phyloP scores from a whole-genome alignment of 371 early-diverging fungal genomes.

The Mortierella sp. region DNA sequence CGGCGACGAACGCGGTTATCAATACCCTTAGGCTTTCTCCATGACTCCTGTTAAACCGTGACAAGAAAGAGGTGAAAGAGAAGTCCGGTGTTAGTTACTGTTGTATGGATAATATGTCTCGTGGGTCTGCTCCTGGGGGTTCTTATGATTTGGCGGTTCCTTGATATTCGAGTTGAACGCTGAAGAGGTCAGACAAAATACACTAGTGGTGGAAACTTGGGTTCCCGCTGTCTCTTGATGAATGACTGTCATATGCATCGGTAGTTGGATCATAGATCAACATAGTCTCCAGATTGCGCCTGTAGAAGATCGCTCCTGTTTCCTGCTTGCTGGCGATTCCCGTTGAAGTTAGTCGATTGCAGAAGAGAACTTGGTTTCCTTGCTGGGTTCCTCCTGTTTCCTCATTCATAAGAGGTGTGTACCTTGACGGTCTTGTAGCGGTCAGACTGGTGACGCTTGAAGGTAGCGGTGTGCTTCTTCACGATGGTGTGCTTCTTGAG shows the following conservation, averaged over 20 bases:
- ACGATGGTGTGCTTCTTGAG: slow-evolving; percentile 93
- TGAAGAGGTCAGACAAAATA: too few relatives aligned
- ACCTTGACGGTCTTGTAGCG: slow-evolving; percentile 96
- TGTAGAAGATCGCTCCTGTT: too few relatives aligned
- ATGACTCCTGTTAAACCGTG: slow-evolving; percentile 82
- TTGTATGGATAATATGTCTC: too few relatives aligned
- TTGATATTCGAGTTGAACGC: too few relatives aligned
- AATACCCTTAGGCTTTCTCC: slow-evolving; percentile 99
- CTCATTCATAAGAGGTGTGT: slow-evolving; percentile 50
- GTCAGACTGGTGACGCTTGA: slow-evolving; percentile 99
- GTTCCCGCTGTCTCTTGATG: too few relatives aligned
- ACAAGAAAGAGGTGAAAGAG: neutral
- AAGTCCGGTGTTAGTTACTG: slow-evolving; percentile 3
- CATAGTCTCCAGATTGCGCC: neutral
- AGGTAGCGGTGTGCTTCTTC: slow-evolving; percentile 99
- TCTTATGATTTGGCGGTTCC: neutral
- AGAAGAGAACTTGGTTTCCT: neutral
- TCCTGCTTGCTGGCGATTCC: too few relatives aligned
- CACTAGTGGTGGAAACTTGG: too few relatives aligned
- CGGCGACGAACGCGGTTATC: slow-evolving; percentile 99
- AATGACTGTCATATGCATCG: neutral
- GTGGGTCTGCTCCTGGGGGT: neutral
- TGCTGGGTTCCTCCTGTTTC: neutral
- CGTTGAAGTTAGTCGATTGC: too few relatives aligned
- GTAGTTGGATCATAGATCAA: neutral